phyloP scores from a whole-genome alignment of 1,139 yeast species.

The Pichia sp. region DNA sequence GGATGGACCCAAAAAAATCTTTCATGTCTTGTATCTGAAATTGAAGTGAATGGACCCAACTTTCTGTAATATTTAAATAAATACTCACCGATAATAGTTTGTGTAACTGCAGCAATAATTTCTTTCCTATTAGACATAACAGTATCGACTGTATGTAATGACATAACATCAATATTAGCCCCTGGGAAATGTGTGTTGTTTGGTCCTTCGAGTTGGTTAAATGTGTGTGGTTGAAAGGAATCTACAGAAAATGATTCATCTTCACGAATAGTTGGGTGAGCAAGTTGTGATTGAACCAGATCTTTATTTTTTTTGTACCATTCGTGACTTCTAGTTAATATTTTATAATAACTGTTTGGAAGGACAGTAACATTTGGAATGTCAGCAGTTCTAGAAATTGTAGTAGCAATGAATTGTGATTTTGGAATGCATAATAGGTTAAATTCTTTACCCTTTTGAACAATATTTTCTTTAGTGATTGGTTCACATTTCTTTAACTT shows the following conservation, averaged over 20 bases:
- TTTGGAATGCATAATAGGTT: conserved; percentile 53
- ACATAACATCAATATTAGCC: conserved; percentile 14
- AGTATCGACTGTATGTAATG: conserved; percentile 44
- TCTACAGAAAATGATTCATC: conserved; percentile 7
- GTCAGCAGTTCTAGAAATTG: conserved; percentile 50
- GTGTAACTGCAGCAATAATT: conserved; percentile 84
- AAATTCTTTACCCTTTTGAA: conserved; percentile 35
- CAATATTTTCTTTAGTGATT: conserved; percentile 25
- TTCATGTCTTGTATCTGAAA: conserved; percentile 79
- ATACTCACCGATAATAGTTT: conserved; percentile 89
- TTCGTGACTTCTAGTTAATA: conserved; percentile 37
- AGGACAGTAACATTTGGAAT: conserved; percentile 53
- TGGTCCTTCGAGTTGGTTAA: background rate
- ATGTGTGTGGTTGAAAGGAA: background rate
- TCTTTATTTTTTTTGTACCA: conserved; percentile 30
- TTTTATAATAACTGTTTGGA: conserved; percentile 59
- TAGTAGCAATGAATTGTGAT: conserved; percentile 53
- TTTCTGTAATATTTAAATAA: conserved; percentile 80
- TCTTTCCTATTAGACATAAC: conserved; percentile 66
- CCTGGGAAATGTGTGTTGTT: conserved; percentile 9
- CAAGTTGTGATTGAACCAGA: conserved; percentile 30
- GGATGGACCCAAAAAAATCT: conserved; percentile 98
- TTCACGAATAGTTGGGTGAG: conserved; percentile 11
- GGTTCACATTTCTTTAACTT: conserved; percentile 17
- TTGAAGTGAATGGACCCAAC: conserved; percentile 66